Evolutionary conservation across 1,139 yeast species (phyloP).

Genomic region (Maudiozyma humilis): DNA sequence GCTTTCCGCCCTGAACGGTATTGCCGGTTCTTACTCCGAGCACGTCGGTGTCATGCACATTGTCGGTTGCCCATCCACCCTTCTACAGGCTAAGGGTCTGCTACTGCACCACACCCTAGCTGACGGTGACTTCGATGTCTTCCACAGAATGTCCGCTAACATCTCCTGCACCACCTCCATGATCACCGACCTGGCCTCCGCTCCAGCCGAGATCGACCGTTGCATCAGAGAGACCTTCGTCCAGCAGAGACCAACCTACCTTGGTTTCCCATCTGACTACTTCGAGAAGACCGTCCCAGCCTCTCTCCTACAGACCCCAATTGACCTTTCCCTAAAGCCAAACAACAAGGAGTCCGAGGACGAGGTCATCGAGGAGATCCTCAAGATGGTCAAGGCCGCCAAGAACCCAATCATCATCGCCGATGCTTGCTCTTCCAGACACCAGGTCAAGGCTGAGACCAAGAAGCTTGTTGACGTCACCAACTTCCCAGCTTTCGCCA

Average conservation of each 20-base stretch:
- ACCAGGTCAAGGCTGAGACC: slow-evolving; percentile 56
- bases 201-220: slow-evolving; percentile 63
- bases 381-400: slow-evolving; percentile 46
- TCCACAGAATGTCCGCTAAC: slow-evolving; percentile 63
- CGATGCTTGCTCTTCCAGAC: slow-evolving; percentile 83
- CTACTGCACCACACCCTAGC: slow-evolving; percentile 63
- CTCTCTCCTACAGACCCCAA: slow-evolving; percentile 48
- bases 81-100: slow-evolving; percentile 57
- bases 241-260: slow-evolving; percentile 71
- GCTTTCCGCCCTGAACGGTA: slow-evolving; percentile 71
- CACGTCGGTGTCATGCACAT: slow-evolving; percentile 70
- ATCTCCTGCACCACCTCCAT: slow-evolving; percentile 59
- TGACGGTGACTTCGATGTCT: slow-evolving; percentile 75
- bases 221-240: slow-evolving; percentile 64
- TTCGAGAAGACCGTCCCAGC: slow-evolving; percentile 57
- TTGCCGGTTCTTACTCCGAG: slow-evolving; percentile 74
- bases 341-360: slow-evolving; percentile 63
- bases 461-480: slow-evolving; percentile 54
- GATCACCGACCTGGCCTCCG: slow-evolving; percentile 51
- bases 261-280: slow-evolving; percentile 76
- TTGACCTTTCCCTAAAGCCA: slow-evolving; percentile 51
- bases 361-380: slow-evolving; percentile 55
- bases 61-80: slow-evolving; percentile 64
- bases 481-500: slow-evolving; percentile 74
- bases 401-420: slow-evolving; percentile 66